Evolutionary conservation across 2,329 filamentous ascomycete genomes (phyloP).

Genomic region (Lachnellula hyalina): DNA sequence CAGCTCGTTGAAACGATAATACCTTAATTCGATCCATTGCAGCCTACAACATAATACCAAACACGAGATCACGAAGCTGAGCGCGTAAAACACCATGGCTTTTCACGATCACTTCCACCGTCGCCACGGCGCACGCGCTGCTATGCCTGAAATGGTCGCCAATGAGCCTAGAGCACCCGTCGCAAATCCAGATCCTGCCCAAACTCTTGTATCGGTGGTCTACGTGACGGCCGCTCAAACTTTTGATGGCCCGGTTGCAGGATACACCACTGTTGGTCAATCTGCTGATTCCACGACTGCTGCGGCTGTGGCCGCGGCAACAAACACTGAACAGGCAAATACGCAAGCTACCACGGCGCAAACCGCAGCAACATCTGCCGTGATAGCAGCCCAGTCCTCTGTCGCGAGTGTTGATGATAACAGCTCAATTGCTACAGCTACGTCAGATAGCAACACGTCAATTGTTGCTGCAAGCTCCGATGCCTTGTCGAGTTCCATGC

Average conservation of each 20-base stretch:
- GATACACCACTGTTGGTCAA: conserved; percentile 37
- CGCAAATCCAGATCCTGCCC: conserved; percentile 7
- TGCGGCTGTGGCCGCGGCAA: background rate
- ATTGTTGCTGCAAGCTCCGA: conserved; percentile 5
- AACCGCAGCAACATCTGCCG: background rate
- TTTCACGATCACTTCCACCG: conserved; percentile 5
- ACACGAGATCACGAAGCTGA: background rate
- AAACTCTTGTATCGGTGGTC: conserved; percentile 39
- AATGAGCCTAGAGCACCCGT: conserved; percentile 11
- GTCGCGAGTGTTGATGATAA: background rate
- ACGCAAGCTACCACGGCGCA: conserved; percentile 4
- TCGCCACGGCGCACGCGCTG: conserved; percentile 6
- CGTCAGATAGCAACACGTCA: background rate
- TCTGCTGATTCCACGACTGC: conserved; percentile 1
- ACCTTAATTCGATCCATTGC: background rate
- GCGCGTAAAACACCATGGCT: background rate
- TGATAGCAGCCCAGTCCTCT: background rate
- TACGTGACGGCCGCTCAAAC: conserved; percentile 48
- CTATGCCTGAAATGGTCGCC: conserved; percentile 14
- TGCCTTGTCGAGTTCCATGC: conserved; percentile 10
- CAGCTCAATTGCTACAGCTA: background rate
- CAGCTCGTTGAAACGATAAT: background rate
- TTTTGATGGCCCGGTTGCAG: conserved; percentile 45
- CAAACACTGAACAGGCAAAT: background rate
- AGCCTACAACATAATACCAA: background rate